phyloP scores from a whole-genome alignment of 148 eudicot genomes.

The Heliosperma pusillum region DNA sequence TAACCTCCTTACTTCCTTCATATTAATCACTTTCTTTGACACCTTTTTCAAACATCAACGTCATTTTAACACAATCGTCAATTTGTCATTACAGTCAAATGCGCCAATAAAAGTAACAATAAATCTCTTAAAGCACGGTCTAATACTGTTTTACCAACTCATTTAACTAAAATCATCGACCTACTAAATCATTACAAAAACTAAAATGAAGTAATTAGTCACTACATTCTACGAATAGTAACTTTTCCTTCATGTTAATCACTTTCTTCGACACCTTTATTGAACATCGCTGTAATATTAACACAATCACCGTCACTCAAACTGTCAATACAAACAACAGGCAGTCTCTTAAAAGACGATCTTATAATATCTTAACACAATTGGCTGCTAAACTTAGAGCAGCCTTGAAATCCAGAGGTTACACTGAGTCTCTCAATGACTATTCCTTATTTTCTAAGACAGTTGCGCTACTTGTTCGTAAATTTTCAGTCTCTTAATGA shows the following conservation, averaged over 20 bases:
- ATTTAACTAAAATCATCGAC: background rate
- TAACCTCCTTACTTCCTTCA: conserved; percentile 78
- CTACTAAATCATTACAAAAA: background rate
- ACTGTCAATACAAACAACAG: background rate
- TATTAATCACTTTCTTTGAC: conserved; percentile 81
- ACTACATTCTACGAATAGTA: background rate
- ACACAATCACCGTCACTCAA: background rate
- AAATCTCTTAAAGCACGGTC: background rate
- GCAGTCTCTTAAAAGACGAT: too few species aligned
- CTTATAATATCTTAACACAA: too few species aligned
- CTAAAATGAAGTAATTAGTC: background rate
- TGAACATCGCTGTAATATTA: background rate
- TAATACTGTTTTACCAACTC: too few species aligned
- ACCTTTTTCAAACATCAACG: conserved; percentile 35
- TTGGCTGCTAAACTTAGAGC: too few species aligned
- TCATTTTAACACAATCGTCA: background rate
- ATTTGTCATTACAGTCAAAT: background rate
- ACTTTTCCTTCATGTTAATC: too few species aligned
- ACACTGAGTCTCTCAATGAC: too few species aligned
- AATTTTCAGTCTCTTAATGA: too few species aligned
- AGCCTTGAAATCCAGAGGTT: too few species aligned
- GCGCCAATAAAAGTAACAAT: background rate
- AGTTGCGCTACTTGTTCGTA: too few species aligned
- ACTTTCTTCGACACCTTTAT: background rate
- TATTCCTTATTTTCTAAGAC: too few species aligned